A percentile compares a stretch with the other conserved stretches of the same genome.
Evolutionary conservation across 1,284 basidiomycete species (phyloP).

Genomic region (Boletus mariae): DNA sequence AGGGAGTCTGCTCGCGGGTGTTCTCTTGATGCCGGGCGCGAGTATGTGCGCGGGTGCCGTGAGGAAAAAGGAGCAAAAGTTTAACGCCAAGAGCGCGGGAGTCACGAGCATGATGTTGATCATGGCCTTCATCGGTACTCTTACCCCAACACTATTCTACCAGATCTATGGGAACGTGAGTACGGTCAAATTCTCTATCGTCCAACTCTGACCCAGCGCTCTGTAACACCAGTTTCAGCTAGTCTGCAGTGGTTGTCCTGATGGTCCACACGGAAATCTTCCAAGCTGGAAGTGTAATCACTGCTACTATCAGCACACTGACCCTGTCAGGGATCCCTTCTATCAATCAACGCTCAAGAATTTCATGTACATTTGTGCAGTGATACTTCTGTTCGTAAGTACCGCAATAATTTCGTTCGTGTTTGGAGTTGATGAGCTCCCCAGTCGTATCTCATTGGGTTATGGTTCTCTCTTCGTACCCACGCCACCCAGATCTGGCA

Average conservation of each 20-base stretch:
- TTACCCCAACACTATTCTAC: slow-evolving; percentile 97
- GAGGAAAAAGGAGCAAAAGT: slow-evolving; percentile 91
- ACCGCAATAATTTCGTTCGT: neutral
- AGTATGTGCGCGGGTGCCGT: slow-evolving; percentile 97
- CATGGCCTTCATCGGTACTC: slow-evolving; percentile 98
- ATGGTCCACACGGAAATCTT: slow-evolving; percentile 32
- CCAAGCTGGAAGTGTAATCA: slow-evolving; percentile 82
- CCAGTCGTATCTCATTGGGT: slow-evolving; percentile 93
- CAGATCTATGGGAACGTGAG: slow-evolving; percentile 96
- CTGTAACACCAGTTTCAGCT: slow-evolving; percentile 73
- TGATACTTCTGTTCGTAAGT: slow-evolving; percentile 84
- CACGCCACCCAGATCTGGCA: slow-evolving; percentile 99
- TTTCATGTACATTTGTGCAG: slow-evolving; percentile 94
- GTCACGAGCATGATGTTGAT: slow-evolving; percentile 99
- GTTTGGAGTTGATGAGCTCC: neutral
- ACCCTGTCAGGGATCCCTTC: slow-evolving; percentile 91
- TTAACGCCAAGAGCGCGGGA: slow-evolving; percentile 97
- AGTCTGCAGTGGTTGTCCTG: slow-evolving; percentile 88
- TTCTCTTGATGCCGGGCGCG: slow-evolving; percentile 93
- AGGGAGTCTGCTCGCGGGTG: slow-evolving; percentile 91
- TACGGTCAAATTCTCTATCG: slow-evolving; percentile 22
- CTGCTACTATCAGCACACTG: slow-evolving; percentile 94
- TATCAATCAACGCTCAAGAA: slow-evolving; percentile 94
- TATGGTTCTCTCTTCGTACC: slow-evolving; percentile 98
- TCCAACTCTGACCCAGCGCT: slow-evolving; percentile 5